A percentile compares a stretch with the other conserved stretches of the same genome.
phyloP scores from a whole-genome alignment of 2,329 filamentous ascomycete genomes.

The Peltaster fructicola region DNA sequence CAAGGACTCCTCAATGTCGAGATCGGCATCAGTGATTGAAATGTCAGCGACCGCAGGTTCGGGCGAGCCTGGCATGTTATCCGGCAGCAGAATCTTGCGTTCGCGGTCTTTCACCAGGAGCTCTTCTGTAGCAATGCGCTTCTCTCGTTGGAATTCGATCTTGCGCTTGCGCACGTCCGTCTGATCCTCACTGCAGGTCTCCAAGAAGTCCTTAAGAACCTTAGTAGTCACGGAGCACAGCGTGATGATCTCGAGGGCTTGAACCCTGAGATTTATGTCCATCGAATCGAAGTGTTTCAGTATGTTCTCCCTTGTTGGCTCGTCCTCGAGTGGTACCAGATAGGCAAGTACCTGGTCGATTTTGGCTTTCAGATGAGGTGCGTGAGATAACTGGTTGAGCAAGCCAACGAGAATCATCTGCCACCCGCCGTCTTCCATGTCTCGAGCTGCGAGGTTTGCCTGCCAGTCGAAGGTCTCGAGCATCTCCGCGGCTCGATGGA shows the following conservation, averaged over 20 bases:
- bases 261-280: slow-evolving; percentile 67
- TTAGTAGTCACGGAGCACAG: slow-evolving; percentile 76
- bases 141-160: slow-evolving; percentile 73
- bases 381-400: slow-evolving; percentile 66
- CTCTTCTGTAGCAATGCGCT: slow-evolving; percentile 40
- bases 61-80: slow-evolving; percentile 51
- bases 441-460: slow-evolving; percentile 61
- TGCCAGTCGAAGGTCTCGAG: slow-evolving; percentile 66
- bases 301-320: slow-evolving; percentile 60
- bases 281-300: slow-evolving; percentile 53
- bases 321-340: slow-evolving; percentile 60
- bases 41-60: slow-evolving; percentile 17
- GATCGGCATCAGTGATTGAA: slow-evolving; percentile 29
- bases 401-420: slow-evolving; percentile 76
- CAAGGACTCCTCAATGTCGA: slow-evolving; percentile 36
- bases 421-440: slow-evolving; percentile 83
- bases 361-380: slow-evolving; percentile 46
- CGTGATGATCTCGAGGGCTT: slow-evolving; percentile 68
- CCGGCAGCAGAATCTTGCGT: slow-evolving; percentile 48
- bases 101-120: slow-evolving; percentile 24
- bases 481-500: slow-evolving; percentile 58
- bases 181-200: slow-evolving; percentile 86
- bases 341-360: slow-evolving; percentile 67
- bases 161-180: slow-evolving; percentile 89
- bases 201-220: slow-evolving; percentile 71